Base-by-base conservation (phyloP, 352 stramenopile genomes). In the Phytophthora foliorum region DNA sequence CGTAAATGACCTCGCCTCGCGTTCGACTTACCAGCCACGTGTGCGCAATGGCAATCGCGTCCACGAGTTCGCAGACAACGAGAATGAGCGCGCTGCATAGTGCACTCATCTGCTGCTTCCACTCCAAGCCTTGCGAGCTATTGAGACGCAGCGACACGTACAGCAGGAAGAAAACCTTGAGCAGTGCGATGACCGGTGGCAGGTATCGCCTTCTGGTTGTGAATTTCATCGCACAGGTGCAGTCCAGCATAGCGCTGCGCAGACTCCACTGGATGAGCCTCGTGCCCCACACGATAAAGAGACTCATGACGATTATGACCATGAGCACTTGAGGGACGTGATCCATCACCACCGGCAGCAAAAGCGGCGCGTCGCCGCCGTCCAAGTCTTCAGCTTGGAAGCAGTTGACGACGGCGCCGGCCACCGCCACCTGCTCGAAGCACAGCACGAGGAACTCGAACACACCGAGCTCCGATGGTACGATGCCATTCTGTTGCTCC, bases 381-480 rank as follows among this genome's bases (percentile, higher is more conserved):
- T 57, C 52, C 10, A 61, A 66, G 46, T 71, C 56, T 41, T 49
- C 19, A 31, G 59, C 69, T 38, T 72, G 65, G 57, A 75, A 78
- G 61, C 71, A 78, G 34, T 78, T 78, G 32, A 78, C 54, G 56
- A 69, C 71, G 3, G 71, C 71, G n/a, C 71, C 71, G 31, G 66
- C 71, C 44, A 78, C 67, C 10, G 58, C 50, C 24, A 78, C 65
- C 45, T 78, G 71, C 61, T 78, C 66, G 42, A 78, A 75, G 31
- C 65, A 75, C 24, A 78, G 53, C 41, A 78, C 71, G 17, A 75
- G 66, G 48, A 78, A 78, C 41, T 78, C 67, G 45, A 78, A 75
- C 36, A 50, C 9, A 25, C 71, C 71, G 50, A 78, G 46, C 36
- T 78, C 71, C 42, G 69, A 71, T 19, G 63, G 58, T 6, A 68